Base-by-base conservation (phyloP, 164 flowering plant species). In the Dillenia turbinata region DNA sequence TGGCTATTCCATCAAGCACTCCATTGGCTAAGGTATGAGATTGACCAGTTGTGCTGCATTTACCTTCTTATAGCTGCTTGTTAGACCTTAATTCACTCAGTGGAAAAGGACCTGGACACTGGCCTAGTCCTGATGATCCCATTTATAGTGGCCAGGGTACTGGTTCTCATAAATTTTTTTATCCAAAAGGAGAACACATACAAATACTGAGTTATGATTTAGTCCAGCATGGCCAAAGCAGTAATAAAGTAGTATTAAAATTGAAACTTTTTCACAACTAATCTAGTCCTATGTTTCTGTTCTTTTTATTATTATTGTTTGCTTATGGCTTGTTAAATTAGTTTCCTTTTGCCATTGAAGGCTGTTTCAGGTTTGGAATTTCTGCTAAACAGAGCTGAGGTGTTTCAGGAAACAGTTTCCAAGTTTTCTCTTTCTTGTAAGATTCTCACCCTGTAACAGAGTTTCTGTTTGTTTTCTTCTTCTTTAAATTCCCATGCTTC, bases 11-110 rank as follows among this genome's bases (percentile, higher is more conserved):
- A 52, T 24, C 65, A 46, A 73, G 67, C 47, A 86, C 96, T 33
- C 88, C 99, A 61, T 73, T 94, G 40, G 82, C 90, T n/a, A 84
- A 94, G 98, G 98, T 90, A 75, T 45, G 6, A 44, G 60, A 44
- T 22, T 73, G 44, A n/a, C 59, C 60, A 44, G 7, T 10, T 26
- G 2, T 54, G 50, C 51, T 22, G 48, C 14, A 62, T 64, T 9
- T 68, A 47, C 54, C 0, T 12, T 54, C 53, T 7, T 52, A 10
- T 47, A 15, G 1, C 44, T 1, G 26, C 26, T 24, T 24, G 26
- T 24, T 24, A 1, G 26, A 1, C 1, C 26, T 24, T 24, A 24
- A 24, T 24, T 24, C 26, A 24, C 26, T 24, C 26, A 24, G 26
- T 24, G 26, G 26, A 24, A 24, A 24, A 24, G 26, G 26, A 24